Evolutionary conservation across 2,329 filamentous ascomycete species (phyloP), one percentile per base, ranked within the genome.

Genomic region (Fusarium irregulare): DNA sequence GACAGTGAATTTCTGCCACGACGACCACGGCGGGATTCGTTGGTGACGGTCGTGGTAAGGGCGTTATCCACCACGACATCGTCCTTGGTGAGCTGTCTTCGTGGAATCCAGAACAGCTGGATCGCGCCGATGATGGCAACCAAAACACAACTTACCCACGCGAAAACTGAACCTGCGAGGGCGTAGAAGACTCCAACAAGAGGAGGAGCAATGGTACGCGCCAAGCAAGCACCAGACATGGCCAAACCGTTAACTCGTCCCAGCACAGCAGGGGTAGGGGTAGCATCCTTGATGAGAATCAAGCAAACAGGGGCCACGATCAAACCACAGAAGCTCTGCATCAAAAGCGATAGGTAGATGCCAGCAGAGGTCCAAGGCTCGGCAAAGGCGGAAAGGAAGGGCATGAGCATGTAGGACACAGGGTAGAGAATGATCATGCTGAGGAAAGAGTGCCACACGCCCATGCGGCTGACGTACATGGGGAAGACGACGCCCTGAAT

Each of bases 401-500:
- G 91, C 46, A 92, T 88, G 37, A 92, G 83, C 65, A 92, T 84
- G 78, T 92, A 93, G 12, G 88, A 86, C 21, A 90, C 76, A 0
- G 91, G 91, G 75, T 93, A 91, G 3, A 91, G 80, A 13, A 90
- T 73, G 0, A 91, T 89, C 70, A 91, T 90, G 37, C 88, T 67
- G 41, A 92, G 79, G 73, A 93, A 91, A 0, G 91, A 84, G 51
- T 82, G 85, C 89, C 90, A 93, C 3, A 93, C 84, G 3, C 91
- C 91, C 16, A 93, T 81, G 68, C 82, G 85, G 56, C 87, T 84
- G 5, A 91, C 88, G 65, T 91, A 82, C 18, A 88, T 72, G 6
- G 91, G 91, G 74, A 93, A 93, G 30, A 94, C 82, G 47, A 93
- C 78, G 2, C 86, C 92, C 79, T 94, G 92, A 46, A 94, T 89